phyloP scores from a whole-genome alignment of 768 basidiomycete genomes.

The Cantharellus anzutake region DNA sequence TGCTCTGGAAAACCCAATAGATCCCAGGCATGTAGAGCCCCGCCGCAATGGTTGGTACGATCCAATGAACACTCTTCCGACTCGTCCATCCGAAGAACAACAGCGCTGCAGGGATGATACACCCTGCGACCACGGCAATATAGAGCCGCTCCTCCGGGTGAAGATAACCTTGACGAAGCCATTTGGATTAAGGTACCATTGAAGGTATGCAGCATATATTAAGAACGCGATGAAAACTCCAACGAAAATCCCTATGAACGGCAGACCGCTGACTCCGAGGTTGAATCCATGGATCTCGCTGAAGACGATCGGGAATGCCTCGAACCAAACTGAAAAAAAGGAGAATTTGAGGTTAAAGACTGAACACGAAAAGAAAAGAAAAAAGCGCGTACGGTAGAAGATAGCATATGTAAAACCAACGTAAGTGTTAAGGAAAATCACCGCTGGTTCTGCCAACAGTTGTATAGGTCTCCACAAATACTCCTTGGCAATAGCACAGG shows the following conservation, averaged over 20 bases:
- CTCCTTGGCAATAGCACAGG: constrained; percentile 9
- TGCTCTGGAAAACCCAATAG: constrained; percentile 10
- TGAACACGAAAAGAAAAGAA: neutral
- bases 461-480: constrained; percentile 14
- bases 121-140: constrained; percentile 17
- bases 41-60: constrained; percentile 10
- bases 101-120: constrained; percentile 18
- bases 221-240: constrained; percentile 9
- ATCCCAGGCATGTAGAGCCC: constrained; percentile 12
- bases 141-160: constrained; percentile 18
- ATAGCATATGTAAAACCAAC: constrained; percentile 13
- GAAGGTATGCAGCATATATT: constrained; percentile 4
- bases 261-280: constrained; percentile 10
- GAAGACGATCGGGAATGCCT: constrained; percentile 17
- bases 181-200: constrained; percentile 17
- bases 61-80: constrained; percentile 12
- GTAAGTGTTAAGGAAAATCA: constrained; percentile 17
- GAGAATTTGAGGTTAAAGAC: neutral
- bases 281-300: constrained; percentile 12
- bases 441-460: constrained; percentile 16
- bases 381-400: constrained; percentile 9
- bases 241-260: constrained; percentile 14
- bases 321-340: constrained; percentile 11
- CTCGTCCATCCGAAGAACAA: constrained; percentile 22
- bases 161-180: constrained; percentile 13